Evolutionary conservation across 345 rosid species (phyloP).

Genomic region (Eucalyptus paniculata): DNA sequence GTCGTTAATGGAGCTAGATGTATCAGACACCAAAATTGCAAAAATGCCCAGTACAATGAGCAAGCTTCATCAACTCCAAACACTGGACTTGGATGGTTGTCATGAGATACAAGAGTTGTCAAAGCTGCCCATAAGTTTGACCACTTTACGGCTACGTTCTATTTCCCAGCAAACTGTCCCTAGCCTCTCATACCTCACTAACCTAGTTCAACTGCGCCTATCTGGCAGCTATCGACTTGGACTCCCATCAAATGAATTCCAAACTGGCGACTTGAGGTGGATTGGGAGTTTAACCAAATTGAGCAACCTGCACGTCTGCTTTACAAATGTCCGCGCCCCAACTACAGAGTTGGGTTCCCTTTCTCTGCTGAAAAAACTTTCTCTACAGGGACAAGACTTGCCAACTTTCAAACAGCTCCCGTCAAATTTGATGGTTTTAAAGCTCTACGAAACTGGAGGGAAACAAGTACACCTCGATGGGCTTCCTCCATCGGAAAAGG

Average conservation of each 20-base stretch:
- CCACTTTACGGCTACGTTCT: accelerated
- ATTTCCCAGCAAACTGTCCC: accelerated
- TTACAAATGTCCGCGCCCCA: not conserved
- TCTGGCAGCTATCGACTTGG: accelerated
- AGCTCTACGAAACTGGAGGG: not conserved
- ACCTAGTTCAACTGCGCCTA: accelerated
- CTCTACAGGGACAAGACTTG: not conserved
- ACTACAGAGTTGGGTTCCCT: not conserved
- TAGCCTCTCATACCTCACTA: not conserved
- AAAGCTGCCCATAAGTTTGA: not conserved
- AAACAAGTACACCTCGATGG: not conserved
- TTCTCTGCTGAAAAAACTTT: not conserved
- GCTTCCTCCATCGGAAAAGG: not conserved
- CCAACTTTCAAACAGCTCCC: not conserved
- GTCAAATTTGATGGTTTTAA: not conserved
- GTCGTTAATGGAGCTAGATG: not conserved
- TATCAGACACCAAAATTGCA: accelerated
- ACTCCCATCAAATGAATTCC: accelerated
- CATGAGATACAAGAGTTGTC: not conserved
- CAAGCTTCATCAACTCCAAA: not conserved
- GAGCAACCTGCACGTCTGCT: too few species aligned
- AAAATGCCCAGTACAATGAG: not conserved
- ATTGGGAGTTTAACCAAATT: too few species aligned
- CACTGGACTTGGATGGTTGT: accelerated
- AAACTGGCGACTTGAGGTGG: too few species aligned